Evolutionary conservation across 192 early-diverging fungal species (phyloP).

Genomic region (Coemansia sp.): DNA sequence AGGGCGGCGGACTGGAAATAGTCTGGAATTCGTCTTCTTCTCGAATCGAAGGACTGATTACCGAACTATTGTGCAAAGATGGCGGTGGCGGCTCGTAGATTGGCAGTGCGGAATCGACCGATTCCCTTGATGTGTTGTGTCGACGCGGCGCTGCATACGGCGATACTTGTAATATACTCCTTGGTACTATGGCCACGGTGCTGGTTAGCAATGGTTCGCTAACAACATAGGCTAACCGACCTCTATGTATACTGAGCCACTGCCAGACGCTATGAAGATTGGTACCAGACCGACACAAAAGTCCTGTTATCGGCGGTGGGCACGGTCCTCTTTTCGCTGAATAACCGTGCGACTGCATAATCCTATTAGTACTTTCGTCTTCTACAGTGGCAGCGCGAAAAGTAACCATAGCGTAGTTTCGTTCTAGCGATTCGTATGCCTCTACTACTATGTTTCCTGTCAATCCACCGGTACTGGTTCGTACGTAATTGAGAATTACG

Average conservation of each 20-base stretch:
- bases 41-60: constrained; percentile 6
- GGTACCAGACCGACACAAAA: constrained; percentile 33
- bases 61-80: constrained; percentile 14
- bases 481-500: constrained; percentile 15
- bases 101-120: constrained; percentile 37
- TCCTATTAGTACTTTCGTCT: constrained; percentile 28
- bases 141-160: not conserved
- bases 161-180: not conserved
- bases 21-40: not conserved
- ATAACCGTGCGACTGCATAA: constrained; percentile 32
- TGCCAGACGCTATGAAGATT: constrained; percentile 48
- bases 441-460: constrained; percentile 44
- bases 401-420: constrained; percentile 35
- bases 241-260: constrained; percentile 43
- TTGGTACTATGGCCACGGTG: constrained; percentile 7
- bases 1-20: constrained; percentile 10
- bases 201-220: constrained; percentile 29
- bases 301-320: constrained; percentile 33
- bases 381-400: constrained; percentile 24
- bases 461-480: no score
- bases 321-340: constrained; percentile 21
- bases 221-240: constrained; percentile 31
- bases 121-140: constrained; percentile 18
- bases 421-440: constrained; percentile 31
- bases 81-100: constrained; percentile 38